Evolutionary conservation across 2,329 filamentous ascomycete species (phyloP), one percentile per base, ranked within the genome.

Genomic region (Stenocarpella maydis): DNA sequence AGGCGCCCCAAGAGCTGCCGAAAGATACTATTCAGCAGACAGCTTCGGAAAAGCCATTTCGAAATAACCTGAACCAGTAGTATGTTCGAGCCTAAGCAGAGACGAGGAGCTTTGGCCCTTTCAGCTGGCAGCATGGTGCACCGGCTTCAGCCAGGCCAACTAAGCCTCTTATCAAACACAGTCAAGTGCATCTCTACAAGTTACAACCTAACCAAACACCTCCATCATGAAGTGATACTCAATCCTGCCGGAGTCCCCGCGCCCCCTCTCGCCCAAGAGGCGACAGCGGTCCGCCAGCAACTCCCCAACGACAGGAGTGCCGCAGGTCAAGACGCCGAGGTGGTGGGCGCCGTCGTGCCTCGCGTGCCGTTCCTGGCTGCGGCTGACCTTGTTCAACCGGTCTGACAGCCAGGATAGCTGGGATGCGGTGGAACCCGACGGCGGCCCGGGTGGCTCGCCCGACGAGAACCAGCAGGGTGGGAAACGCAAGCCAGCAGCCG

Each of bases 311-410:
- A 85, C 80, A 0, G 86, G 85, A 0, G 84, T 81, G 3, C 87
- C 87, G 63, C 87, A 89, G 72, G 86, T 88, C 71, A 88, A 87
- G 0, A 88, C 82, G 0, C 86, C 86, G 52, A 89, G 82, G 54
- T 82, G 78, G 0, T 77, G 77, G 5, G 76, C 71, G 0, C 77
- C 72, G 19, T 79, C 76, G 24, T 83, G 77, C 10, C 78, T 77
- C 7, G 79, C 79, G 9, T 81, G 78, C 74, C 78, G 79, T 2
- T 76, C 72, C 67, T 83, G 80, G 5, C 77, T 78, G n/a, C 73
- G 73, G 1, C 78, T 80, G 2, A 85, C 82, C 15, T 80, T 76
- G 73, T 88, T 88, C 6, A 88, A 80, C 0, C 88, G 82, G 72
- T 87, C 83, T 0, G 86, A 86, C 74, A 53, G 1, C 79, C 72